Base-by-base conservation (phyloP, 805 yeast genomes). In the Yarrowia sp. region DNA sequence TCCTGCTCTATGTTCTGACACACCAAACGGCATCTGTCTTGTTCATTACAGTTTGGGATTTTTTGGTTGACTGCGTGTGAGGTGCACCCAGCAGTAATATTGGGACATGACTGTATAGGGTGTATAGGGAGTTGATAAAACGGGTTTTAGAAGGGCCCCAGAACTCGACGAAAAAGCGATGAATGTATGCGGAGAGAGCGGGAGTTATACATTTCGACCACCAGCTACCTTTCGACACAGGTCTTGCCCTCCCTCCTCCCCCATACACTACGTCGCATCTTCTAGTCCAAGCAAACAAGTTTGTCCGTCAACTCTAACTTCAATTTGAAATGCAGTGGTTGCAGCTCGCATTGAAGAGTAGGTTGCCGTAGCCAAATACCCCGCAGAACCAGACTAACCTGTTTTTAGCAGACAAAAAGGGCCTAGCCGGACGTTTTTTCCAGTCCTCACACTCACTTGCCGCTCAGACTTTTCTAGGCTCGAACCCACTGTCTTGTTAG, bases 301-400 rank as follows among this genome's bases (percentile, higher is more conserved):
- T 12, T 26, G 32, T 26, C 36, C 46, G 36, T 22, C 35, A 55
- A 55, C 61, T 55, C 46, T 40, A 41, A 11, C 26, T 55, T 41
- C 61, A 55, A 55, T 55, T 40, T 40, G 19, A 15, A 14, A 19
- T 55, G 61, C 61, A 41, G 5, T 9, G 38, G 4, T 9, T 55
- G 61, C 61, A 55, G 61, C 45, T 38, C 22, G 40, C 61, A 55
- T 22, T 46, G 32, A 22, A 15, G 35, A 11, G 43, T 22, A 55
- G 61, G 38, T 55, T 55, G 61, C 46, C 46, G 19, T 40, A 41
- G 46, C 36, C 45, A 9, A 7, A 55, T 55, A 55, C 61, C 61
- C 61, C 61, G 61, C 61, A 55, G 46, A 55, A 55, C 61, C 35
- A 52, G 58, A 7, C 59, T 41, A 40, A 26, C 61, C 19, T 50